A percentile compares a stretch with the other conserved stretches of the same genome.
Conservation (phyloP, 208 protist genomes). For the Acanthamoeba rhysodes region DNA sequence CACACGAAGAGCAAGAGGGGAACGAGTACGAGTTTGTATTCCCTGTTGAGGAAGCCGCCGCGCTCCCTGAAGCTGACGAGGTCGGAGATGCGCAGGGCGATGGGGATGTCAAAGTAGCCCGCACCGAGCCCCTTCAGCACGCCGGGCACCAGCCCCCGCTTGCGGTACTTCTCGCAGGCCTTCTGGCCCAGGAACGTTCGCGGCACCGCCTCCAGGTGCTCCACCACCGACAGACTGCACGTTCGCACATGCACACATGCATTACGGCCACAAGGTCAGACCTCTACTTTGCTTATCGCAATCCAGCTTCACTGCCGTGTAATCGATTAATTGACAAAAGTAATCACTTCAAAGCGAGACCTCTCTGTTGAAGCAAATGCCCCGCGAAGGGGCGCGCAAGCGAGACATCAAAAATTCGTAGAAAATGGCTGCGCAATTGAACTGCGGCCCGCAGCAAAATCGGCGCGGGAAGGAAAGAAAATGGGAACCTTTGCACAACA, state of each 20-base stretch:
- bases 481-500: not conserved
- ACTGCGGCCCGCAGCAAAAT: not conserved
- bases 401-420: not conserved
- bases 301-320: too few relatives aligned
- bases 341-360: too few relatives aligned
- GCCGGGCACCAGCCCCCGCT: conserved; percentile 40
- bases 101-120: conserved; percentile 63
- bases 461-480: not conserved
- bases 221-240: conserved; percentile 8
- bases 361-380: too few relatives aligned
- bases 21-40: conserved; percentile 34
- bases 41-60: conserved; percentile 40
- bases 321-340: not conserved
- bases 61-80: conserved; percentile 43
- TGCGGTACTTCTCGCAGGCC: conserved; percentile 47
- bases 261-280: not conserved
- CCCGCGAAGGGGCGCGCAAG: not conserved
- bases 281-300: not conserved
- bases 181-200: conserved; percentile 50
- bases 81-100: conserved; percentile 61
- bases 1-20: not conserved
- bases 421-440: not conserved
- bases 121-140: not conserved
- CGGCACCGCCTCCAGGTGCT: conserved; percentile 65
- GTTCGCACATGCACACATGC: not conserved